These are phyloP conservation scores for Exophiala xenobiotica DNA, from an alignment of 2,329 filamentous ascomycete genomes.

Conservation along the genomic window DNA sequence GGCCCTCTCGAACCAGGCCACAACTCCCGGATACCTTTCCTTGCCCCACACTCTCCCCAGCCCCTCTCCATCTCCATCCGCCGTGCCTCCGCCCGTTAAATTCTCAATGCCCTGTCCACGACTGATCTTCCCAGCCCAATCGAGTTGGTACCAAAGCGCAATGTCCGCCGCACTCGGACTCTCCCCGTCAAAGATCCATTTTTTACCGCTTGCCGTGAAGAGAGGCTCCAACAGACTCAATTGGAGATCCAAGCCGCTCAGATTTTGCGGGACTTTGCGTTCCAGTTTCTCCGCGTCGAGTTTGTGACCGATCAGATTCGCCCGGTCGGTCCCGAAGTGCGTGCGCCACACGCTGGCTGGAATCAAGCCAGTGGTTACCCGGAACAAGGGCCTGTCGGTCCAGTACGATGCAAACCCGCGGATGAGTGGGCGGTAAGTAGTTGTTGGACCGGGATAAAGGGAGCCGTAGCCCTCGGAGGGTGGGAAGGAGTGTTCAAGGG, in stretches of 20 bases:
- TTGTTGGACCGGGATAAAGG: conserved; percentile 11
- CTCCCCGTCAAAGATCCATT: conserved; percentile 21
- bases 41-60: conserved; percentile 21
- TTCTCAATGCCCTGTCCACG: conserved; percentile 22
- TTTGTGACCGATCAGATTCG: conserved; percentile 27
- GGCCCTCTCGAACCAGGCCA: conserved; percentile 22
- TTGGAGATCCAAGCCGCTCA: conserved; percentile 25
- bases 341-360: conserved; percentile 26
- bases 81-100: conserved; percentile 21
- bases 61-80: conserved; percentile 22
- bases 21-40: conserved; percentile 23
- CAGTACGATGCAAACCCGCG: conserved; percentile 22
- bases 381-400: conserved; percentile 28
- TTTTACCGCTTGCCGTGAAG: not conserved
- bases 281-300: conserved; percentile 26
- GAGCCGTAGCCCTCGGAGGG: conserved; percentile 15
- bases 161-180: conserved; percentile 24
- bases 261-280: conserved; percentile 25
- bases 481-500: conserved; percentile 21
- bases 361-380: conserved; percentile 27
- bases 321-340: conserved; percentile 23
- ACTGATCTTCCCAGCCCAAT: conserved; percentile 29
- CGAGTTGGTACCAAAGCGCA: conserved; percentile 26
- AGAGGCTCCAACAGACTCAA: conserved; percentile 26
- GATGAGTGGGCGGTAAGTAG: conserved; percentile 11